Percentiles rank a stretch among this genome's conserved stretches.
Conservation (phyloP, 371 early-diverging fungal species). For the Entomophthora muscae region DNA sequence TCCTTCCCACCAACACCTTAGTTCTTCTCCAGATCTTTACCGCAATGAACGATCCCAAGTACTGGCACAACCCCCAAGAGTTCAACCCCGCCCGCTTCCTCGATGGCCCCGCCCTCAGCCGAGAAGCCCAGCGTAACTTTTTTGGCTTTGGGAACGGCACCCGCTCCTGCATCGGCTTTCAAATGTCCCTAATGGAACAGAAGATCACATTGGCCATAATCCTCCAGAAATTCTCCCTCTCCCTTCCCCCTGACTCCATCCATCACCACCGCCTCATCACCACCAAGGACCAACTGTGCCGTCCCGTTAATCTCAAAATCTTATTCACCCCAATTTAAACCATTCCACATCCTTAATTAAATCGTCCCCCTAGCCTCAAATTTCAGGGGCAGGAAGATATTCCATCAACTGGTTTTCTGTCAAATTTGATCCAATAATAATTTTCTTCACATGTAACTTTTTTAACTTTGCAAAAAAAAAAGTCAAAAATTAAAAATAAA, state of each 20-base stretch:
- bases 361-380: too few relatives aligned
- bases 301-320: too few relatives aligned
- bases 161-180: background rate
- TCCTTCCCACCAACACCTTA: background rate
- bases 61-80: background rate
- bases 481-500: too few relatives aligned
- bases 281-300: too few relatives aligned
- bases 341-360: too few relatives aligned
- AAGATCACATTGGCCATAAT: background rate
- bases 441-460: too few relatives aligned
- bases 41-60: background rate
- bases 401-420: too few relatives aligned
- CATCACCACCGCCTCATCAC: background rate
- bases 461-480: too few relatives aligned
- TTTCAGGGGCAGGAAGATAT: too few relatives aligned
- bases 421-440: too few relatives aligned
- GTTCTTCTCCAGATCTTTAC: background rate
- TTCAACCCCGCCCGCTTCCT: conserved; percentile 1
- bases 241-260: background rate
- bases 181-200: background rate
- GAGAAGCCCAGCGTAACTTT: background rate
- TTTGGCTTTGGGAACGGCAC: background rate
- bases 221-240: background rate
- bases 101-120: background rate
- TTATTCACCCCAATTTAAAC: too few relatives aligned